Base-by-base conservation (phyloP, 352 stramenopile genomes). In the Phytophthora pseudosyringae region DNA sequence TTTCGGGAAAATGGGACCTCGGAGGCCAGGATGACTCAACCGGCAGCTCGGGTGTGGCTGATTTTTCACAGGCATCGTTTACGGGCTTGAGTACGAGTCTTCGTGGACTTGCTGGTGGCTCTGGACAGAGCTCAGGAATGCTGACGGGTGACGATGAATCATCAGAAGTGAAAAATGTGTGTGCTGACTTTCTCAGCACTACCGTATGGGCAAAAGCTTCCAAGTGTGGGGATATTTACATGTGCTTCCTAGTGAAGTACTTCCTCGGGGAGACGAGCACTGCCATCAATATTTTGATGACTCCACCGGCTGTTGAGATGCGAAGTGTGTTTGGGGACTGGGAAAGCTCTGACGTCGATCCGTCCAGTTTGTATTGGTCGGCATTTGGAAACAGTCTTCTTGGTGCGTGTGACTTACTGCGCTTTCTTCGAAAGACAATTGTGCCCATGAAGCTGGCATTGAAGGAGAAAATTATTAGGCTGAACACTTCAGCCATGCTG, bases 1-100 rank as follows among this genome's bases (percentile, higher is more conserved):
- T 96, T 18, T 83, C 80, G 3, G 88, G 90, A 48, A 90, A 83
- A 54, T 92, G 84, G 84, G 82, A 92, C 40, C 62, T 94, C 3
- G 73, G 60, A 10, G 77, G 73, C 15, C 50, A 78, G 11, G 61
- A 68, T 36, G 49, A 69, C 10, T 55, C 46, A 36, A 9, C 16
- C 44, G 40, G 41, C 29, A 68, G 25, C 15, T 52, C 52, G 33
- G 47, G 48, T 18, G 46, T 33, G 15, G 35, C 45, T 40, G 48
- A 67, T 47, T 80, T 81, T 48, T 64, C 51, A 0, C 76, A 81
- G 9, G 53, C 79, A 21, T 91, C 84, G 12, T 82, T 90, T 33
- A 90, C 68, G 4, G 84, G 82, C 3, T 28, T 91, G 21, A 91
- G 78, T 48, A 69, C 62, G 16, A 89, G 64, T 40, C 65, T 88